Evolutionary conservation across 768 basidiomycete genomes (phyloP), one percentile per base, ranked within the genome.

Genomic region (Leccinum obscurum): DNA sequence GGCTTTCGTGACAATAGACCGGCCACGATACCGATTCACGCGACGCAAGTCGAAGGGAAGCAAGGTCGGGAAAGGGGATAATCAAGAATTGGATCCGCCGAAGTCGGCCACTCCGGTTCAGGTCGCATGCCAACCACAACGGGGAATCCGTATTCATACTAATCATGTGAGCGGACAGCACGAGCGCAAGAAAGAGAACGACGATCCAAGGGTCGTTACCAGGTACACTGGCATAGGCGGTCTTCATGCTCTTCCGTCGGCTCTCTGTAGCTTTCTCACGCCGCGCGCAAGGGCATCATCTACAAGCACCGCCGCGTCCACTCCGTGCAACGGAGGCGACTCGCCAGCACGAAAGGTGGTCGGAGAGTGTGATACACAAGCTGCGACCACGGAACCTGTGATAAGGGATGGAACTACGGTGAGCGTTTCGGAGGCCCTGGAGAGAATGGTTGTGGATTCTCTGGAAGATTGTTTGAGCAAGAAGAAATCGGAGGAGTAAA

Each of bases 401-500:
- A 30, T n/a, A 13, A 49, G 15, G n/a, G 53, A 67, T 14, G 59
- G 59, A 14, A 17, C 54, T 28, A 20, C 63, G 8, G 59, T 64
- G 28, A 39, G 20, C 10, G 59, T 72, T 37, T 64, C 49, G 65
- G 62, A 67, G 58, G 67, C 63, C 3, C 56, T 72, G 41, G 70
- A 48, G 30, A 70, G 65, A 54, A 72, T 72, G 69, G 69, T 34
- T 9, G 62, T 72, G 32, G 61, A 65, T 59, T 51, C 61, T n/a
- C 7, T 22, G n/a, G 58, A 50, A 63, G 51, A 30, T 32, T 9
- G 22, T 11, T 30, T 17, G 39, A 26, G 44, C 22, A 34, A 46
- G 17, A 41, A 48, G n/a, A 49, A 39, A n/a, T 11, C 11, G 15
- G 50, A 28, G 32, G 30, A 13, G 11, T 24, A 13, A 13, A 44